Base-by-base conservation (phyloP, 2,329 filamentous ascomycete species). In the Stromatinia cepivora region DNA sequence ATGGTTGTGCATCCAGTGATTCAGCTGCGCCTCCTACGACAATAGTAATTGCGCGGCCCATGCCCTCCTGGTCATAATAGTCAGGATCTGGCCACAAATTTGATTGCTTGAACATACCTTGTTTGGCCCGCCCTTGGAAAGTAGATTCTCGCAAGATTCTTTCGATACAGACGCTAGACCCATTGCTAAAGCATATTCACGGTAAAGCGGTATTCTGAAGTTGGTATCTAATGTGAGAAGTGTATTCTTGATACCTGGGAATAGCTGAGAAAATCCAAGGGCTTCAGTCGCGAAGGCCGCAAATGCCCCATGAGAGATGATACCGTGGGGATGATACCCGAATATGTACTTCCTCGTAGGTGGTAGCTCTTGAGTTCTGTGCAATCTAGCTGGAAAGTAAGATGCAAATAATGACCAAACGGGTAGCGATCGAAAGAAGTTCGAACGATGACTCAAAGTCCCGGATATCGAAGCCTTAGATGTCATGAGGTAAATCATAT, bases 291-390 rank as follows among this genome's bases (percentile, higher is more conserved):
- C 92, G 77, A 98, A 98, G 7, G 94, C 92, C 7, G 89, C 92
- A 82, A 94, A 97, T 0, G 94, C 94, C n/a, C 94, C 95, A 76
- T 97, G 93, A 7, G 92, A 95, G 77, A 99, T 97, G 79, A 99
- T 98, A 34, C 95, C 94, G 78, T 99, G 95, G 0, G 95, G 95
- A 76, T 98, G 95, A 79, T 98, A 98, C 57, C 94, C 94, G 76
- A 99, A 93, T 72, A 99, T 93, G 81, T 98, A 99, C 80, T 97
- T 97, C 72, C 93, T 86, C 1, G 90, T 93, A 0, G 93, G 86
- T 31, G 91, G 87, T 9, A 99, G 86, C 69, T 90, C 85, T 73
- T 91, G 86, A 5, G 92, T 95, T 73, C 95, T 92, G 82, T 98
- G 93, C 52, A 99, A 85, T 69, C 87, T 87, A 61, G 93, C 92